Base-by-base conservation (phyloP, 2,329 filamentous ascomycete species). In the Fusarium mangiferae region DNA sequence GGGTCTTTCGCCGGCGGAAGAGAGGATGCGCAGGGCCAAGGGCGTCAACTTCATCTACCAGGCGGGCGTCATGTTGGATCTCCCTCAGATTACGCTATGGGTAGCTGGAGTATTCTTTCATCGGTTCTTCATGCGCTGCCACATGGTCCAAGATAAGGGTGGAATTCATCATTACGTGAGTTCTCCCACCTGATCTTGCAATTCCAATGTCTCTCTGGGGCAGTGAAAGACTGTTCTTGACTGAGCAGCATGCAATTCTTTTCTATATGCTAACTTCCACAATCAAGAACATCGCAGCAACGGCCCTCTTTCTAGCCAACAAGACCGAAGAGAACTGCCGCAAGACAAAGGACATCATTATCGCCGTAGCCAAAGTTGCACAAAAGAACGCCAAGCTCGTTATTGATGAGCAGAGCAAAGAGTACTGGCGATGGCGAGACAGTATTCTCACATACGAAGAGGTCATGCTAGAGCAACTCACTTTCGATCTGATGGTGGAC, bases 381-480 rank as follows among this genome's bases (percentile, higher is more conserved):
- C 95, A 98, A 82, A 98, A 99, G 85, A 96, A 98, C 77, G 88
- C 94, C 4, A 93, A 94, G 78, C 89, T 98, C 67, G 87, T 96
- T 61, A 94, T 98, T 59, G 96, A 99, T 80, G 96, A 98, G 83
- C 95, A 98, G 82, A 97, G 93, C 76, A 98, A 98, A 80, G 96
- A 99, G 80, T 99, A 96, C 81, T 99, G 96, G 96, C 91, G 93
- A 79, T 99, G 96, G 96, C 90, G 95, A 70, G 96, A 99, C 80
- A 96, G 93, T 66, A 97, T 99, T 65, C 86, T 98, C 20, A 92
- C 93, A 74, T 94, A 97, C 80, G 96, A 99, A 83, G 96, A 98
- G 81, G 86, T 96, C 48, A 93, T 99, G 85, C 88, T 99, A 22
- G 96, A 98, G 82, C 91, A 91, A 51, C 87, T 99, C 24, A 98